Base-by-base conservation (phyloP, 306 rosid genomes). In the Cotoneaster glaucophyllus region DNA sequence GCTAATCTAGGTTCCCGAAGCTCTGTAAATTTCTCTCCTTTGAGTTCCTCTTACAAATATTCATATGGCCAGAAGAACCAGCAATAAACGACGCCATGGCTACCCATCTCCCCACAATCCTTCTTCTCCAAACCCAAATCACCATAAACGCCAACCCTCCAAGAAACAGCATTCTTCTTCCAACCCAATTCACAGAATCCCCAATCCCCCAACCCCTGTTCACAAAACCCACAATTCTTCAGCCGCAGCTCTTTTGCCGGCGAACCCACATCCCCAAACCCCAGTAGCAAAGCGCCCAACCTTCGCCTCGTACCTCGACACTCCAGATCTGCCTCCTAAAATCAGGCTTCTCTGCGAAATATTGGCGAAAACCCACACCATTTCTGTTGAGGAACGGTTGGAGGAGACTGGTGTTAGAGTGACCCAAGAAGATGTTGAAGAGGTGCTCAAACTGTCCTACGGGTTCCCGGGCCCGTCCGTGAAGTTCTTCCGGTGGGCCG, bases 401-500 rank as follows among this genome's bases (percentile, higher is more conserved):
- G 48, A 72, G 3, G 82, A 79, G 7, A 79, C 83, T 12, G 81
- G 82, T 13, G 13, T 87, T 63, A 39, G n/a, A 19, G 78, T 84
- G 39, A 74, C 81, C 43, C 87, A 76, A 31, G 63, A 75, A 26
- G 90, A 89, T 70, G 93, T 87, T 1, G 92, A 91, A 53, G 80
- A 87, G 5, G 87, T 89, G 54, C 88, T 89, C 68, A 87, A 80
- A 54, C 84, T 91, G 62, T 89, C 91, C 5, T 91, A 91, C 81
- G 76, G 72, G 4, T 87, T 89, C 64, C 94, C 97, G 0, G 83
- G 84, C 3, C 76, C 89, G 2, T 84, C 89, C 3, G 86, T 87
- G 24, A 87, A 89, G 79, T 91, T 91, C 82, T 91, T 91, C 82
- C 84, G 92, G 3, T 91, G 97, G 97, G 59, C 87, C 34, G 97